Base-by-base conservation (phyloP, 2,329 filamentous ascomycete genomes). In the Fusarium acutatum region DNA sequence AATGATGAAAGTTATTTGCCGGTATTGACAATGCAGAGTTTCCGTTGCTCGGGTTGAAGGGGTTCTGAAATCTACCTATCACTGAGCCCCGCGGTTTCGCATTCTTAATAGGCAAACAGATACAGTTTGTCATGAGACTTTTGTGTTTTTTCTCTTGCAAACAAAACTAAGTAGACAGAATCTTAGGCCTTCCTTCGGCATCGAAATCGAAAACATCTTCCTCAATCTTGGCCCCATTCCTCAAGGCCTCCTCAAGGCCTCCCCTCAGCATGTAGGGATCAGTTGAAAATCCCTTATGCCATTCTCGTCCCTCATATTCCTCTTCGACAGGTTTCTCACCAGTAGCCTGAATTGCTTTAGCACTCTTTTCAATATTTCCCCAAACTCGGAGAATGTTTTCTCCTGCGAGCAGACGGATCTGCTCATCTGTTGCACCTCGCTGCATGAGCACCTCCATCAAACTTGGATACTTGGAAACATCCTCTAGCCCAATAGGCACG, bases 381-480 rank as follows among this genome's bases (percentile, higher is more conserved):
- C 78, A 80, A 4, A 81, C 77, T 24, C 78, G 74, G 4, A 81
- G 72, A 14, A 80, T 72, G n/a, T 79, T 81, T 18, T 78, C 74
- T 20, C 79, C 79, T 3, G 74, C 76, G 14, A 81, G 64, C 15
- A 59, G 74, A 9, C 70, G 57, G 18, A 73, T 59, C 60, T 81
- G 75, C n/a, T 79, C 76, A 44, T 81, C 80, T 2, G 78, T 79
- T 15, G 70, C 80, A 18, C 79, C 80, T 1, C 79, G 73, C 50
- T 74, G 73, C 78, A 81, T 78, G 4, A 80, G 50, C 8, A 79
- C 46, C 52, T 80, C 72, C 17, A 81, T 61, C 18, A 81, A 70
- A 32, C 76, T 76, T 3, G 83, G 83, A 64, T 82, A 84, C 38
- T 81, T 79, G 2, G 78, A 80, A 7, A 81, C 80, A 47, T 82